phyloP scores from a whole-genome alignment of 371 early-diverging fungal genomes.

The Mucor racemosus region DNA sequence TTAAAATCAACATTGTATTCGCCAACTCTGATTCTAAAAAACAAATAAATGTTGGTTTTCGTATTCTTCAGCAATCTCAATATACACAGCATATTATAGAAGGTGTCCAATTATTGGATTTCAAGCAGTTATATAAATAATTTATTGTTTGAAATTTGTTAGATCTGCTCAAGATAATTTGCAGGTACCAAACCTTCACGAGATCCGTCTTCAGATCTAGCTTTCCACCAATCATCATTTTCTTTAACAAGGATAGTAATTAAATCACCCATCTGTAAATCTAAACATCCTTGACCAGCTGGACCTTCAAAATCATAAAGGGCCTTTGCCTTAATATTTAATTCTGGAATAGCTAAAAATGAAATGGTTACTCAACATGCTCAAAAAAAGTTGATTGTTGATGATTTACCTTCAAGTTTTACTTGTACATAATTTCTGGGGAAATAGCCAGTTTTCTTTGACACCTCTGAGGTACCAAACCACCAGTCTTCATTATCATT shows the following conservation, averaged over 20 bases:
- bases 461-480: constrained; percentile 34
- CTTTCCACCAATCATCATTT: constrained; percentile 84
- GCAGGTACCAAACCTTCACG: constrained; percentile 76
- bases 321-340: constrained; percentile 39
- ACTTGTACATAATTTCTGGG: constrained; percentile 40
- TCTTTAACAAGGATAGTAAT: constrained; percentile 60
- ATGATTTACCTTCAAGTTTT: constrained; percentile 21
- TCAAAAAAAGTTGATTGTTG: neutral
- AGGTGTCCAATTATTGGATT: no score
- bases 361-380: neutral
- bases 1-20: no score
- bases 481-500: constrained; percentile 48
- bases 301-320: constrained; percentile 48
- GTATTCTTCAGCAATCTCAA: no score
- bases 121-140: no score
- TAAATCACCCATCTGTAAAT: constrained; percentile 33
- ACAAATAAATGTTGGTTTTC: no score
- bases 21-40: no score
- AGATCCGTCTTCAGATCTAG: constrained; percentile 57
- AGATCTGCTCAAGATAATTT: constrained; percentile 63
- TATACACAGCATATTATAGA: no score
- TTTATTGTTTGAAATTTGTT: neutral
- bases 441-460: constrained; percentile 37
- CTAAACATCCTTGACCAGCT: constrained; percentile 38
- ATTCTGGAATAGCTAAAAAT: constrained; percentile 11